A percentile compares a stretch with the other conserved stretches of the same genome.
These are phyloP conservation scores for Fusarium udum DNA, from an alignment of 2,329 filamentous ascomycete species.

Conservation along the genomic window DNA sequence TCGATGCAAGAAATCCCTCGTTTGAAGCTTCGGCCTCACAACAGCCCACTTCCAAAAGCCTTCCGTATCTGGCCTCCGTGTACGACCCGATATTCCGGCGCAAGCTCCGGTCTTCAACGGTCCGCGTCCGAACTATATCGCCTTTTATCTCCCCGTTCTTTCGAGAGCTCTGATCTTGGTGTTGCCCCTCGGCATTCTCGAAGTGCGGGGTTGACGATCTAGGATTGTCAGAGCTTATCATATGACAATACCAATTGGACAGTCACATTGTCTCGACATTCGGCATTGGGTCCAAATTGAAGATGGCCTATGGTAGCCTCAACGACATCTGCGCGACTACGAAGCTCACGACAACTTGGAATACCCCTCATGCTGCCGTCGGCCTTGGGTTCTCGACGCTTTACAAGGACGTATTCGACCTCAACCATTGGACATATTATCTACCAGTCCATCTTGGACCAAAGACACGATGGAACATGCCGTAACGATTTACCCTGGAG, in stretches of 20 bases:
- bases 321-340: background rate
- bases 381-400: background rate
- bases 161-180: background rate
- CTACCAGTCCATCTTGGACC: background rate
- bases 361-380: background rate
- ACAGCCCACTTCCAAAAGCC: conserved; percentile 1
- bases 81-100: conserved; percentile 38
- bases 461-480: background rate
- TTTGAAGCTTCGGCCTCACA: conserved; percentile 11
- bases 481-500: background rate
- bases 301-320: background rate
- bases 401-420: background rate
- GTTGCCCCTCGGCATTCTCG: conserved; percentile 17
- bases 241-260: background rate
- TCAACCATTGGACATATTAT: background rate
- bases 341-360: background rate
- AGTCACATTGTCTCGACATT: background rate
- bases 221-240: background rate
- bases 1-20: conserved; percentile 31
- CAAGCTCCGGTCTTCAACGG: conserved; percentile 11
- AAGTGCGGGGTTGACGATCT: conserved; percentile 31
- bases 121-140: background rate
- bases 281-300: background rate
- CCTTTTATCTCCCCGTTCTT: background rate
- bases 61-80: conserved; percentile 27